Evolutionary conservation across 164 flowering plant genomes (phyloP).

Genomic region (Umbilicus rupestris): DNA sequence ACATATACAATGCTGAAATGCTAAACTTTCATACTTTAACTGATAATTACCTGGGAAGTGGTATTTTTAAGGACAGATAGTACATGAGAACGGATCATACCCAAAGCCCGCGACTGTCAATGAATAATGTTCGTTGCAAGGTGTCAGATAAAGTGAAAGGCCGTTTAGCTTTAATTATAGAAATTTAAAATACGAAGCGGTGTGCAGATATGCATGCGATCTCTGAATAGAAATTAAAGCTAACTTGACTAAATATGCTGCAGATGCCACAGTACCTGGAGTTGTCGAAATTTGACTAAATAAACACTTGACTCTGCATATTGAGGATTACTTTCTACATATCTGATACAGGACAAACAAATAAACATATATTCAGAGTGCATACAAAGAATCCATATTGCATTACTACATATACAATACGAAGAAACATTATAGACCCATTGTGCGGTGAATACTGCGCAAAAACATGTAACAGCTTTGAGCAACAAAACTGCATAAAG

Average conservation of each 20-base stretch:
- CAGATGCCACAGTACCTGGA: constrained; percentile 48
- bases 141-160: neutral
- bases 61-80: constrained; percentile 77
- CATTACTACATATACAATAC: neutral
- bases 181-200: neutral
- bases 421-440: neutral
- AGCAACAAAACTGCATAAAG: neutral
- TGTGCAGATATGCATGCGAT: neutral
- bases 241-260: neutral
- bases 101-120: constrained; percentile 81
- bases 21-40: neutral
- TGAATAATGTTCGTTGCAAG: neutral
- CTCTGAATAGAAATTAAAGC: neutral
- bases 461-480: neutral
- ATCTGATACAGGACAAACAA: constrained; percentile 30
- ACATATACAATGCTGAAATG: neutral
- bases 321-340: constrained; percentile 90
- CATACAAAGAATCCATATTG: neutral
- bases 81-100: constrained; percentile 83
- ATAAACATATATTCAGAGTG: constrained; percentile 5
- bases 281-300: constrained; percentile 84
- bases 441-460: neutral
- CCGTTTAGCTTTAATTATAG: neutral
- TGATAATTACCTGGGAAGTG: constrained; percentile 63
- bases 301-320: constrained; percentile 95